These are phyloP conservation scores for Phaseolus coccineus DNA, from an alignment of 331 rosid genomes.

Conservation along the genomic window DNA sequence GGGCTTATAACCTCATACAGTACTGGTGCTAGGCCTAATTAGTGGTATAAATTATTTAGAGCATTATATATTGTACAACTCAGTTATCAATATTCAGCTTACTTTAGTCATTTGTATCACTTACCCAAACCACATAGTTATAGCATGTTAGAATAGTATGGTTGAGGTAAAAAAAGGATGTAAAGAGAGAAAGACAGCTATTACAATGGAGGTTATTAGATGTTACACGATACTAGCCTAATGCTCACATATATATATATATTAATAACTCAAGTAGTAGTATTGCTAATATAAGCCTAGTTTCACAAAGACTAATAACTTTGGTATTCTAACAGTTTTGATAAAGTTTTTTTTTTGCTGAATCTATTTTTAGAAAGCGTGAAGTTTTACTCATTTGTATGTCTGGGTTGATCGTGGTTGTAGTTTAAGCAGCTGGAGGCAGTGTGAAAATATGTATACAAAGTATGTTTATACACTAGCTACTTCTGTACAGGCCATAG, in stretches of 20 bases:
- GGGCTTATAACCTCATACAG: constrained; percentile 6
- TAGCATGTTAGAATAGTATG: neutral
- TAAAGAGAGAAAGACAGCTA: neutral
- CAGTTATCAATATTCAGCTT: constrained; percentile 15
- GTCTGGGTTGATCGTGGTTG: neutral
- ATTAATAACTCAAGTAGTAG: neutral
- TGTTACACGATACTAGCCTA: neutral
- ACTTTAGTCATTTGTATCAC: neutral
- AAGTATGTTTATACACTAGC: constrained; percentile 3
- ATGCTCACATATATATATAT: neutral
- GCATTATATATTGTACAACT: neutral
- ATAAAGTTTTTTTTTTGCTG: neutral
- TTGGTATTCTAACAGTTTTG: constrained; percentile 20
- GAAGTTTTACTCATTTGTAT: neutral
- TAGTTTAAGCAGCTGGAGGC: neutral
- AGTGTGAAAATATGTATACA: neutral
- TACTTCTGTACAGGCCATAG: neutral
- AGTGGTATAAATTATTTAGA: neutral
- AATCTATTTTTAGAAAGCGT: neutral
- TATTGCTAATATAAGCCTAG: neutral
- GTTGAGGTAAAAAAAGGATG: constrained; percentile 10
- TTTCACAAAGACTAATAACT: neutral
- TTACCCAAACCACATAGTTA: neutral
- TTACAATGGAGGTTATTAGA: constrained; percentile 21
- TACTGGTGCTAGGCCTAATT: constrained; percentile 9